Evolutionary conservation across 495 filamentous ascomycete genomes (phyloP).

Genomic region (Annulohypoxylon bovei): DNA sequence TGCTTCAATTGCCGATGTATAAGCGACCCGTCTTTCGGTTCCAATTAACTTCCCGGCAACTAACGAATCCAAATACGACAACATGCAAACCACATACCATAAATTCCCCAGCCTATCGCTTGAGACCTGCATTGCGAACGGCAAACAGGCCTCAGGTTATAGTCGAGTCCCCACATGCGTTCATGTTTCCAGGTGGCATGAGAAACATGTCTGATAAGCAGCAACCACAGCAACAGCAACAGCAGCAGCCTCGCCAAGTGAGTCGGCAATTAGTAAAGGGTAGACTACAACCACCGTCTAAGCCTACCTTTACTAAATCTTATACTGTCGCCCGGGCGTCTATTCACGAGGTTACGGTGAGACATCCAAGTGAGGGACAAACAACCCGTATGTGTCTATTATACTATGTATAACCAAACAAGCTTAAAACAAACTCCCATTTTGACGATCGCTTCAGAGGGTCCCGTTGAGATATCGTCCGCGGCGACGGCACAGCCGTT

Average conservation of each 20-base stretch:
- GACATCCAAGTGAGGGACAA: slow-evolving; percentile 28
- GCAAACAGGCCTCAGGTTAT: not conserved
- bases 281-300: slow-evolving; percentile 34
- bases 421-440: slow-evolving; percentile 21
- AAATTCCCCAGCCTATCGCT: slow-evolving; percentile 10
- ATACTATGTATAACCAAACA: not conserved
- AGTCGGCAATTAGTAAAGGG: slow-evolving; percentile 41
- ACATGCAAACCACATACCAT: slow-evolving; percentile 18
- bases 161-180: slow-evolving; percentile 7
- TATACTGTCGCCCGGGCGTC: slow-evolving; percentile 49
- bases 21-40: slow-evolving; percentile 25
- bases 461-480: slow-evolving; percentile 47
- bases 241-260: slow-evolving; percentile 5
- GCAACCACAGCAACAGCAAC: slow-evolving; percentile 7
- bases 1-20: slow-evolving; percentile 31
- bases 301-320: slow-evolving; percentile 37
- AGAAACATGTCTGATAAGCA: not conserved
- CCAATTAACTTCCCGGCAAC: slow-evolving; percentile 16
- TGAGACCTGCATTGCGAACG: slow-evolving; percentile 9
- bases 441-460: slow-evolving; percentile 27
- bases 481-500: slow-evolving; percentile 52
- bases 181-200: not conserved
- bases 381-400: slow-evolving; percentile 32
- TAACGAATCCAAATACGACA: slow-evolving; percentile 12
- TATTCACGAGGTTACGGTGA: slow-evolving; percentile 48